A percentile compares a stretch with the other conserved stretches of the same genome.
These are phyloP conservation scores for Dipodascopsis uninucleata DNA, from an alignment of 805 yeast genomes.

Conservation along the genomic window DNA sequence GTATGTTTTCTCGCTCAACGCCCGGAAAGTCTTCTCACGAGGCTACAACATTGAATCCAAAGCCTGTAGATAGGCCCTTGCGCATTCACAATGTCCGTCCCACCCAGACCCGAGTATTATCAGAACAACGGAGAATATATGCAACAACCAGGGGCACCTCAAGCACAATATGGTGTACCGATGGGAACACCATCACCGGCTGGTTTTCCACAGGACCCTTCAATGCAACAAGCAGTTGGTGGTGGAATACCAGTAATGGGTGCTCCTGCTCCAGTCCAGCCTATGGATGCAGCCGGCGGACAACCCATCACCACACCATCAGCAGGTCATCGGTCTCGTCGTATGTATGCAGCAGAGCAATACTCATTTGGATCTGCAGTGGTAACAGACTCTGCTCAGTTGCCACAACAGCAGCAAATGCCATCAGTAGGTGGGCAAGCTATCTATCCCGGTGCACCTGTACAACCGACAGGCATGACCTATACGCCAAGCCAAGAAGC, in stretches of 20 bases:
- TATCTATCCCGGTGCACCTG: conserved; percentile 6
- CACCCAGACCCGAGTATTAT: conserved; percentile 6
- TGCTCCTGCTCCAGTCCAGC: conserved; percentile 1
- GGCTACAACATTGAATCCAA: too few species aligned
- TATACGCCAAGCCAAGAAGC: too few species aligned
- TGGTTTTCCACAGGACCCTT: too few species aligned
- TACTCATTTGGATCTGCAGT: conserved; percentile 37
- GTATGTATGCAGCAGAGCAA: conserved; percentile 51
- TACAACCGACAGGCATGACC: background rate
- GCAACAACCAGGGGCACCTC: too few species aligned
- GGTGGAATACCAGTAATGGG: too few species aligned
- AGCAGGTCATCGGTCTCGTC: conserved; percentile 32
- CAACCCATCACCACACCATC: conserved; percentile 3
- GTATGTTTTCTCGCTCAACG: background rate
- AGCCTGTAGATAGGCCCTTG: too few species aligned
- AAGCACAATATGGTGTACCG: too few species aligned
- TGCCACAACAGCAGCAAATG: background rate
- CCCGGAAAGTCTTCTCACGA: too few species aligned
- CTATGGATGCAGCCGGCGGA: background rate
- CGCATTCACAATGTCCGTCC: conserved; percentile 19
- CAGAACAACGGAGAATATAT: conserved; percentile 7
- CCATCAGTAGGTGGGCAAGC: conserved; percentile 10
- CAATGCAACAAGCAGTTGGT: too few species aligned
- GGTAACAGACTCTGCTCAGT: conserved; percentile 25
- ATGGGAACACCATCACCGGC: too few species aligned